Conservation (phyloP, 495 filamentous ascomycete species). For the Hypoxylon cercidicola region DNA sequence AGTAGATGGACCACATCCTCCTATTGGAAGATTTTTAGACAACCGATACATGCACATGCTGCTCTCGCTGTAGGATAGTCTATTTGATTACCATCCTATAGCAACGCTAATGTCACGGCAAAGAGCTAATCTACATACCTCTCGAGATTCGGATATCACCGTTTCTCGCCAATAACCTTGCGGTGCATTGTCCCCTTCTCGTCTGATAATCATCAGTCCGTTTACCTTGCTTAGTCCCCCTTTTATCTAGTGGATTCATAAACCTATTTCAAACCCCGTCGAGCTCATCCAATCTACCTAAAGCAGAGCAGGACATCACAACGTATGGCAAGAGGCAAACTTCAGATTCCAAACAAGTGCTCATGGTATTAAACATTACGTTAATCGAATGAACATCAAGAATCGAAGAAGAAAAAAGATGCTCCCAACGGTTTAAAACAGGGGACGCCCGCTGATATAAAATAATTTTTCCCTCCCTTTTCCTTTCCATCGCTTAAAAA, state of each 20-base stretch:
- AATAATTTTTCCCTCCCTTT: neutral
- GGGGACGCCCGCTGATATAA: no score
- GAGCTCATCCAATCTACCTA: no score
- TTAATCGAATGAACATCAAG: slow-evolving; percentile 26
- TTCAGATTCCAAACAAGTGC: slow-evolving; percentile 28
- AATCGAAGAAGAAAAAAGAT: slow-evolving; percentile 18
- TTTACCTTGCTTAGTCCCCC: no score
- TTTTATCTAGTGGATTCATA: no score
- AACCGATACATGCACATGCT: slow-evolving; percentile 1
- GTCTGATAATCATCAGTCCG: no score
- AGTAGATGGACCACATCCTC: slow-evolving; percentile 12
- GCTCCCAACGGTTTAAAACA: no score
- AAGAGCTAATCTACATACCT: neutral
- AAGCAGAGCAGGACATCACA: no score
- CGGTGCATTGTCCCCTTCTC: no score
- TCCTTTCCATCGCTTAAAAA: slow-evolving; percentile 6
- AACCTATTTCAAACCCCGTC: no score
- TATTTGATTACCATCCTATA: neutral
- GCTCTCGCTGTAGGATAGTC: neutral
- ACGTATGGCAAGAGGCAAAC: neutral
- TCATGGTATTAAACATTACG: slow-evolving; percentile 35
- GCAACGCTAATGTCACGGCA: neutral
- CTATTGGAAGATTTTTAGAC: neutral
- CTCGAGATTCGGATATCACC: neutral
- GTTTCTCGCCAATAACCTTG: no score